Conservation (phyloP, 1,284 basidiomycete species). For the Pyrrhoderma lamaoense region DNA sequence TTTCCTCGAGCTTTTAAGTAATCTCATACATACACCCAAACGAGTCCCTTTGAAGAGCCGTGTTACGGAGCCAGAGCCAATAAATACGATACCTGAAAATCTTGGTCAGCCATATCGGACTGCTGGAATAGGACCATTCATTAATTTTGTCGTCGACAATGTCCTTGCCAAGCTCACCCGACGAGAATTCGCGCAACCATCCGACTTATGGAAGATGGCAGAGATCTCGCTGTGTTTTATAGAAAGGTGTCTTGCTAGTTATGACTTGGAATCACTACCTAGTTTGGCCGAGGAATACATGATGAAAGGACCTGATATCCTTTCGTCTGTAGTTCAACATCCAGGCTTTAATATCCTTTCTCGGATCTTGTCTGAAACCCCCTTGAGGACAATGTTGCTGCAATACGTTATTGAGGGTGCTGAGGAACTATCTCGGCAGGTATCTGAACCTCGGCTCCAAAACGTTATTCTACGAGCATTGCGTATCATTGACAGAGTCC, state of each 20-base stretch:
- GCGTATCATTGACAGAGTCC: conserved; percentile 73
- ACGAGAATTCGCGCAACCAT: conserved; percentile 68
- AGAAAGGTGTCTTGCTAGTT: conserved; percentile 76
- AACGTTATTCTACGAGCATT: conserved; percentile 76
- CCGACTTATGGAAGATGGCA: conserved; percentile 84
- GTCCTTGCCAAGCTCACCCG: conserved; percentile 68
- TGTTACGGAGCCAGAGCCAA: conserved; percentile 50
- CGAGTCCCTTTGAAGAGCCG: conserved; percentile 53
- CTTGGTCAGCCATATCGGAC: conserved; percentile 70
- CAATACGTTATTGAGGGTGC: conserved; percentile 74
- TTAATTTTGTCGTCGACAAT: conserved; percentile 83
- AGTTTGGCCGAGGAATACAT: conserved; percentile 41
- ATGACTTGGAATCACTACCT: conserved; percentile 66
- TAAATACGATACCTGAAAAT: conserved; percentile 69
- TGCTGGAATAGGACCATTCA: conserved; percentile 73
- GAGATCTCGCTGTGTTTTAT: conserved; percentile 82
- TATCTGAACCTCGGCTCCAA: conserved; percentile 62
- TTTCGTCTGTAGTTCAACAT: conserved; percentile 59
- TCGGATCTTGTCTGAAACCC: conserved; percentile 66
- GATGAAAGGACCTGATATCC: conserved; percentile 39
- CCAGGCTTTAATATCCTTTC: conserved; percentile 87
- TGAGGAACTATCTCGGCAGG: conserved; percentile 66
- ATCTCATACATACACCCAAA: conserved; percentile 74
- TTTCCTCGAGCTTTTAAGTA: conserved; percentile 78
- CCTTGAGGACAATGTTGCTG: conserved; percentile 66